Base-by-base conservation (phyloP, 345 rosid species). In the Alliaria petiolata region DNA sequence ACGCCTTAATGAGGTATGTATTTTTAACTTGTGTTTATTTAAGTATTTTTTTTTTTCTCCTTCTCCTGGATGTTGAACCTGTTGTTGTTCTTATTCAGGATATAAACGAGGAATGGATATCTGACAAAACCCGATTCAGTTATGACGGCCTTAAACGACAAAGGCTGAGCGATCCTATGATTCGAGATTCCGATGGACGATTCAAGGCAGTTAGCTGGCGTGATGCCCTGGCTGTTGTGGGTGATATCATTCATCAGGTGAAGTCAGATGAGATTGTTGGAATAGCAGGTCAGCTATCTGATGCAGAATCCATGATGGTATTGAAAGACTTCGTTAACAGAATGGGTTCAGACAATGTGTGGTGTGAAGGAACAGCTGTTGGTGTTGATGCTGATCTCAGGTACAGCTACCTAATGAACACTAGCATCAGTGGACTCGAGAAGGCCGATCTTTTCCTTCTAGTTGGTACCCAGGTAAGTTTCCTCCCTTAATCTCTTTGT, bases 251-350 rank as follows among this genome's bases (percentile, higher is more conserved):
- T 30, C 87, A 83, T 80, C 88, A 90, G 76, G 92, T 81, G 70
- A 87, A 89, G 70, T 85, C 95, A 26, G 96, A 87, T 54, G 96
- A 92, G 75, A 85, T 95, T 68, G 87, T 92, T 66, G 99, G 99
- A 33, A 51, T 92, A 73, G 96, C 98, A 12, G 98, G 99, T 61
- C 77, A 83, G 81, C 87, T 95, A 22, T 92, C 95, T 31, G 98
- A 95, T 84, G 99, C 99, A 3, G 99, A 95, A 74, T 86, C 99
- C 75, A 92, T 95, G 99, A 95, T 95, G 87, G 96, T 91, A 2
- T 81, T 95, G 65, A 95, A 95, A 75, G 99, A 95, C 78, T 85
- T 92, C 72, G 70, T 95, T 55, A 95, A 95, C 87, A 84, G 70
- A 81, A 83, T 92, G 87, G 99, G 99, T n/a, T 90, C 99, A 36